Percentiles rank a stretch among this genome's conserved stretches.
These are phyloP conservation scores for Nosema bombycis DNA, from an alignment of 371 early-diverging fungal species.

Conservation along the genomic window DNA sequence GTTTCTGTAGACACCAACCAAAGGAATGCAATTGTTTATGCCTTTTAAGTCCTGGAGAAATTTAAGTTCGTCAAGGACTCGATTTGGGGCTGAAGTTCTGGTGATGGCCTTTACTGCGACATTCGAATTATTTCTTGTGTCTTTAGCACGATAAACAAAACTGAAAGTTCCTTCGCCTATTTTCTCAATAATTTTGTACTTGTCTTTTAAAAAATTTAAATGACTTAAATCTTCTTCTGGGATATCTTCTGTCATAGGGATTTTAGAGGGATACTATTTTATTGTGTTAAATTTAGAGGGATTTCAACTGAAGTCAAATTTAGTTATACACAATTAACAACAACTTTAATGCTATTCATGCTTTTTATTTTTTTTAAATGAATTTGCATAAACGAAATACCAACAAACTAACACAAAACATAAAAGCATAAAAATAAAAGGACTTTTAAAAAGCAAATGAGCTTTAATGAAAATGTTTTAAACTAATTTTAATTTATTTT, in stretches of 20 bases:
- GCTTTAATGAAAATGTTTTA: too few relatives aligned
- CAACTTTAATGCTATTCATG: background rate
- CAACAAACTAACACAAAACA: background rate
- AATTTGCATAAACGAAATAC: background rate
- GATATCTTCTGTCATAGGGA: conserved; percentile 13
- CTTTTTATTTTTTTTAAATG: background rate
- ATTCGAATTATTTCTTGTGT: conserved; percentile 65
- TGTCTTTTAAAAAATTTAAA: conserved; percentile 22
- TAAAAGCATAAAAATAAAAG: background rate
- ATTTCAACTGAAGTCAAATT: too few relatives aligned
- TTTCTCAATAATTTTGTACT: conserved; percentile 51
- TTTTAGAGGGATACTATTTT: too few relatives aligned
- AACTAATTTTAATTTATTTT: too few relatives aligned
- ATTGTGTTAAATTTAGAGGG: too few relatives aligned
- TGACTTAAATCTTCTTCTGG: background rate
- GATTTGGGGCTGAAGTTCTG: conserved; percentile 72
- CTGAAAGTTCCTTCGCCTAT: conserved; percentile 75
- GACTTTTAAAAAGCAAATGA: too few relatives aligned
- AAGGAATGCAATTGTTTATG: conserved; percentile 68
- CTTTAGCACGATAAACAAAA: conserved; percentile 80
- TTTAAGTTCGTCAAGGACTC: conserved; percentile 79
- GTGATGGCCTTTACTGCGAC: conserved; percentile 86
- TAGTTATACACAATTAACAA: too few relatives aligned
- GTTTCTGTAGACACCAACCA: conserved; percentile 74
- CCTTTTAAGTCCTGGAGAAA: conserved; percentile 71